Conservation (phyloP, 2,329 filamentous ascomycete genomes). For the Hymenoscyphus infarciens region DNA sequence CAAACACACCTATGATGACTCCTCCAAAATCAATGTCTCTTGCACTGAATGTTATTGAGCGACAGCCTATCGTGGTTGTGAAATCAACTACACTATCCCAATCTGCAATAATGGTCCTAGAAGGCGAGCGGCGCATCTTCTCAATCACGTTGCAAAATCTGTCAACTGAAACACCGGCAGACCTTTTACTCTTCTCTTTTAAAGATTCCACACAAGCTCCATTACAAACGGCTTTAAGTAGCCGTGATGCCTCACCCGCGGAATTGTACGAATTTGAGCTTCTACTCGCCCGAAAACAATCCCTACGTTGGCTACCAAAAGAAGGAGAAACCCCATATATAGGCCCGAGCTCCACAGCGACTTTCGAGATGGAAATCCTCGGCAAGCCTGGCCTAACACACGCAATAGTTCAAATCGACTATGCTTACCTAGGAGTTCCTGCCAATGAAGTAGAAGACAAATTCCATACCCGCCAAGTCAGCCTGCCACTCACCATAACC, state of each 20-base stretch:
- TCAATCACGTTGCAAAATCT: constrained; percentile 77
- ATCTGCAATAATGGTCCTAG: constrained; percentile 85
- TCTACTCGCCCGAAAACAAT: constrained; percentile 70
- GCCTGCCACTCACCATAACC: constrained; percentile 77
- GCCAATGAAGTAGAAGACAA: constrained; percentile 64
- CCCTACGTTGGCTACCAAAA: constrained; percentile 53
- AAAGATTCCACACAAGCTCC: constrained; percentile 81
- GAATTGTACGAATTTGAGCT: constrained; percentile 86
- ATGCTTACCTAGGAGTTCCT: constrained; percentile 72
- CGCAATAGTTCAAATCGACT: constrained; percentile 79
- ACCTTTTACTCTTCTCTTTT: constrained; percentile 84
- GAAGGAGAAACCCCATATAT: constrained; percentile 57
- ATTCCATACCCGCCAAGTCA: constrained; percentile 82
- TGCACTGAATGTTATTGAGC: constrained; percentile 69
- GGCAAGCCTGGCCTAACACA: constrained; percentile 82
- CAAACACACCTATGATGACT: constrained; percentile 39
- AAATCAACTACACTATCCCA: constrained; percentile 76
- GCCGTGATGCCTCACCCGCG: constrained; percentile 71
- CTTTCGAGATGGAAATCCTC: constrained; percentile 78
- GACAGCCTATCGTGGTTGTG: constrained; percentile 74
- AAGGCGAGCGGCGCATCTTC: constrained; percentile 79
- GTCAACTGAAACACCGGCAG: constrained; percentile 66
- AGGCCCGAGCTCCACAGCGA: constrained; percentile 61
- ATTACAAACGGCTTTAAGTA: constrained; percentile 69
- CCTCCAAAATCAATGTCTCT: constrained; percentile 50